Conservation (phyloP, 805 yeast genomes). For the Teunomyces tritomae region DNA sequence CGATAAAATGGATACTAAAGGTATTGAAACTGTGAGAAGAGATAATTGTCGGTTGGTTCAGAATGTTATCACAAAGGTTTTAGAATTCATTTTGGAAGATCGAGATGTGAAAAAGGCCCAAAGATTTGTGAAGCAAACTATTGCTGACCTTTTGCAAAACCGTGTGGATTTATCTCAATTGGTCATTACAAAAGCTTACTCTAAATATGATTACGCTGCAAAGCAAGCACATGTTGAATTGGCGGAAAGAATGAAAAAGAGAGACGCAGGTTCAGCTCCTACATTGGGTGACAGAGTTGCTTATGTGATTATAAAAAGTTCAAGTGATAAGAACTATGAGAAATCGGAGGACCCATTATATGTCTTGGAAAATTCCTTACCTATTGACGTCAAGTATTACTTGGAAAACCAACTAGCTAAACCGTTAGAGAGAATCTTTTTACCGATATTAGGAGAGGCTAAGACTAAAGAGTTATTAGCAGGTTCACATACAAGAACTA, state of each 20-base stretch:
- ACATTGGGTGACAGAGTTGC: constrained; percentile 97
- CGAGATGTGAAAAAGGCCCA: constrained; percentile 85
- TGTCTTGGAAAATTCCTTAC: constrained; percentile 86
- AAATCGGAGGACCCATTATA: constrained; percentile 96
- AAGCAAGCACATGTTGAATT: constrained; percentile 97
- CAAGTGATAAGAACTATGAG: constrained; percentile 86
- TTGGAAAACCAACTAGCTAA: constrained; percentile 89
- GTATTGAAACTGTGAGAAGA: constrained; percentile 97
- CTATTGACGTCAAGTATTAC: constrained; percentile 92
- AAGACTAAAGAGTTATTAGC: constrained; percentile 76
- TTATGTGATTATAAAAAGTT: constrained; percentile 77
- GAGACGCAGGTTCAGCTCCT: constrained; percentile 98
- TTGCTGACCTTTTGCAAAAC: constrained; percentile 87
- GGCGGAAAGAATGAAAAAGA: constrained; percentile 91
- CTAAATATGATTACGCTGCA: constrained; percentile 87
- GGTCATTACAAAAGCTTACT: constrained; percentile 89
- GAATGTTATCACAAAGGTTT: constrained; percentile 87
- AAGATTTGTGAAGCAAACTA: constrained; percentile 77
- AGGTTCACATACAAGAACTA: constrained; percentile 81
- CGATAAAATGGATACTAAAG: constrained; percentile 97
- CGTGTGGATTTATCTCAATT: constrained; percentile 88
- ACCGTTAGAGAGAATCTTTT: constrained; percentile 90
- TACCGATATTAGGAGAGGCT: constrained; percentile 87
- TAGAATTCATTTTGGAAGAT: constrained; percentile 80
- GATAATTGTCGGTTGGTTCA: constrained; percentile 95